Conservation (phyloP, 495 filamentous ascomycete species). For the Neurospora africana region DNA sequence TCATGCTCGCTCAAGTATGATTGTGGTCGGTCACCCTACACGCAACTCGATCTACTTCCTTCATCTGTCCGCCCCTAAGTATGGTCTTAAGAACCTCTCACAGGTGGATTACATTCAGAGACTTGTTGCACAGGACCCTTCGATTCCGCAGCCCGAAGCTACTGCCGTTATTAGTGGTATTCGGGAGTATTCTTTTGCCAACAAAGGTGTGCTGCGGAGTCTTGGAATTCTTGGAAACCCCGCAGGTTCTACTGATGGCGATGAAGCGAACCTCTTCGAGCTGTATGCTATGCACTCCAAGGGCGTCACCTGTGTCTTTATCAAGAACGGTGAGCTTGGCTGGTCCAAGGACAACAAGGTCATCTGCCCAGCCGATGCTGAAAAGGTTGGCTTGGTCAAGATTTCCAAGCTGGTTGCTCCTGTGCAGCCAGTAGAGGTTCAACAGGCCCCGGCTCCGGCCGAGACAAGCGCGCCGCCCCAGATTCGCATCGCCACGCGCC, state of each 20-base stretch:
- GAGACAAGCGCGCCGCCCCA: conserved; percentile 13
- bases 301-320: conserved; percentile 74
- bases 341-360: conserved; percentile 83
- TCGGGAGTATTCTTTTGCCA: conserved; percentile 82
- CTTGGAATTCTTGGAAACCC: conserved; percentile 69
- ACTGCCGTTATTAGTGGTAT: conserved; percentile 95
- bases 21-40: conserved; percentile 90
- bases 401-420: conserved; percentile 34
- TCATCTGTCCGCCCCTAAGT: conserved; percentile 84
- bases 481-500: conserved; percentile 28
- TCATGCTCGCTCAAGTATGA: conserved; percentile 78
- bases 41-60: conserved; percentile 96
- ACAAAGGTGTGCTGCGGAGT: conserved; percentile 82
- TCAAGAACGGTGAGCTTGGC: conserved; percentile 81
- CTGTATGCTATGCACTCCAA: conserved; percentile 96
- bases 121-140: conserved; percentile 59
- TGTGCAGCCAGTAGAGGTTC: conserved; percentile 23
- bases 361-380: conserved; percentile 61
- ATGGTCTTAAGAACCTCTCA: conserved; percentile 66
- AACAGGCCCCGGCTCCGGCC: conserved; percentile 6
- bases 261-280: conserved; percentile 65
- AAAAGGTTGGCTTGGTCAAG: conserved; percentile 49
- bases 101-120: conserved; percentile 79
- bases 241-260: conserved; percentile 38
- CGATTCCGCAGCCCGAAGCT: conserved; percentile 72